Percentiles rank a stretch among this genome's conserved stretches.
Evolutionary conservation across 768 basidiomycete genomes (phyloP).

Genomic region (Lentinus tigrinus): DNA sequence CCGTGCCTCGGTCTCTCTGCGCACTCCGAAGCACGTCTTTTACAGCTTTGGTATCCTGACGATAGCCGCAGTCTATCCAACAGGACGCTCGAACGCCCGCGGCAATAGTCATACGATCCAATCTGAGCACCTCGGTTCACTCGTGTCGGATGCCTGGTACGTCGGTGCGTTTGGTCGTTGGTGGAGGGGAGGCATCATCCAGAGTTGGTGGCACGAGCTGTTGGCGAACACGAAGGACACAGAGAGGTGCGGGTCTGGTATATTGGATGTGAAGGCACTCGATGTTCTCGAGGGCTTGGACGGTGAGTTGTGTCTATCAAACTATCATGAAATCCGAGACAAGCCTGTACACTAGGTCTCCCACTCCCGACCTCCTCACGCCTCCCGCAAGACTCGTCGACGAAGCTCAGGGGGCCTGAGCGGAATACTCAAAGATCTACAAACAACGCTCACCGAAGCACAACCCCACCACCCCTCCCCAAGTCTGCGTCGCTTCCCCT

Average conservation of each 20-base stretch:
- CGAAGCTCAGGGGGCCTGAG: conserved; percentile 36
- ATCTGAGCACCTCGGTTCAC: conserved; percentile 9
- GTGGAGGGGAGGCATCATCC: conserved; percentile 84
- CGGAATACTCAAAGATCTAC: conserved; percentile 29
- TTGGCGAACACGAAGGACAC: conserved; percentile 63
- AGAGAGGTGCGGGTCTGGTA: conserved; percentile 76
- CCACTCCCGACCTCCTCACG: conserved; percentile 20
- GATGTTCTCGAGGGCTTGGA: conserved; percentile 69
- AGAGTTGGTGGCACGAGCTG: conserved; percentile 76
- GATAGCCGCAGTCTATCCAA: conserved; percentile 73
- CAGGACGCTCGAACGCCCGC: conserved; percentile 29
- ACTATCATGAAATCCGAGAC: background rate
- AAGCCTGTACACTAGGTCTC: conserved; percentile 9
- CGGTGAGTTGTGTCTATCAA: conserved; percentile 44
- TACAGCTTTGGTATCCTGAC: conserved; percentile 87
- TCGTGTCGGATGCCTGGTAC: conserved; percentile 75
- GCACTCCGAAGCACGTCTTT: conserved; percentile 88
- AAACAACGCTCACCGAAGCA: conserved; percentile 61
- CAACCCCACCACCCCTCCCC: conserved; percentile 81
- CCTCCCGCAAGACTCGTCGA: conserved; percentile 29
- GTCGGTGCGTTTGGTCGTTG: conserved; percentile 88
- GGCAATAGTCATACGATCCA: conserved; percentile 12
- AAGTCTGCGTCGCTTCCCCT: conserved; percentile 79
- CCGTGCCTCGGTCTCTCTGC: conserved; percentile 87
- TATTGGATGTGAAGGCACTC: conserved; percentile 70